Percentiles rank a stretch among this genome's conserved stretches.
These are phyloP conservation scores for Stachybotrys echinatus DNA, from an alignment of 2,329 filamentous ascomycete species.

Conservation along the genomic window DNA sequence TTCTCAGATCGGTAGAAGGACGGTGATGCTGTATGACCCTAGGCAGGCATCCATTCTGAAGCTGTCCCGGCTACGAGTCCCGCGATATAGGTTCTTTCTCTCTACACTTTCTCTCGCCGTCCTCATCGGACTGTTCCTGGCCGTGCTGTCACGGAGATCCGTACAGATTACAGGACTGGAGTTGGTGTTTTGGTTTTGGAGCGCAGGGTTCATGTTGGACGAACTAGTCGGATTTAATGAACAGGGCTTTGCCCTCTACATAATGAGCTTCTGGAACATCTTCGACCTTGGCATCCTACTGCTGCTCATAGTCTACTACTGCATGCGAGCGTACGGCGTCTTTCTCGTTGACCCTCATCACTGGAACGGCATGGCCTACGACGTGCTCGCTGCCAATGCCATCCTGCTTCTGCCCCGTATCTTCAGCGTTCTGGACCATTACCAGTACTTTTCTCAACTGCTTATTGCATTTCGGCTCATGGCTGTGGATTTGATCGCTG, in stretches of 20 bases:
- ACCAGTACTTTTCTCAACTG: constrained; percentile 91
- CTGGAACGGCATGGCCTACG: constrained; percentile 82
- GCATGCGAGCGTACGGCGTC: constrained; percentile 81
- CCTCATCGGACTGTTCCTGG: constrained; percentile 77
- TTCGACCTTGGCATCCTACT: constrained; percentile 89
- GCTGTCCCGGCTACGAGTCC: constrained; percentile 82
- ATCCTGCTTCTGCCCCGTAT: constrained; percentile 85
- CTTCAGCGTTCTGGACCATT: constrained; percentile 90
- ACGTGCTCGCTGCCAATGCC: constrained; percentile 87
- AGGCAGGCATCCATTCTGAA: constrained; percentile 88
- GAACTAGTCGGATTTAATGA: constrained; percentile 95
- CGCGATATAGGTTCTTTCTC: constrained; percentile 84
- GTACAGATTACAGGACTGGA: constrained; percentile 79
- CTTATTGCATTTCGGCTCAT: constrained; percentile 92
- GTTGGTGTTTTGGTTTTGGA: constrained; percentile 96
- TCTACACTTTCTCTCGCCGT: constrained; percentile 84
- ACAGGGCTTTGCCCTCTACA: constrained; percentile 91
- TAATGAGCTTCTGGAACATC: constrained; percentile 97
- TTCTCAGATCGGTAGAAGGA: constrained; percentile 53
- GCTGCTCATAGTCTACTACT: constrained; percentile 83
- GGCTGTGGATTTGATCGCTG: constrained; percentile 81
- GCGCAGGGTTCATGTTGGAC: constrained; percentile 92
- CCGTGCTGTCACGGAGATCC: constrained; percentile 72
- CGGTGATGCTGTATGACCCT: constrained; percentile 85
- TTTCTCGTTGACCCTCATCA: constrained; percentile 70